These are phyloP conservation scores for Aspergillus heteromorphus DNA, from an alignment of 495 filamentous ascomycete genomes.

Conservation along the genomic window DNA sequence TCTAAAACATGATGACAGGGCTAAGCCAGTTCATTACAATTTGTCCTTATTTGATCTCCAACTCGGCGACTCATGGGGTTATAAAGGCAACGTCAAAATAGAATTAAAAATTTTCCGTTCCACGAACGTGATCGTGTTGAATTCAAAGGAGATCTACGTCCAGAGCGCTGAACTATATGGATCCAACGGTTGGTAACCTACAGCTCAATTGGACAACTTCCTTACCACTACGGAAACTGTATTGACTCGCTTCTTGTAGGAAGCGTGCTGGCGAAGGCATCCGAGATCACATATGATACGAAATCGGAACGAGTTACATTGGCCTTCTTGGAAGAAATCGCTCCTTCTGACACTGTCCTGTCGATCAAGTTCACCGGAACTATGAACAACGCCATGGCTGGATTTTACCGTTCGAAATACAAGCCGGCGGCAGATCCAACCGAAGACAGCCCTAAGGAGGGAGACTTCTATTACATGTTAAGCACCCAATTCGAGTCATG, in stretches of 20 bases:
- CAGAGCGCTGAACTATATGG: constrained; percentile 29
- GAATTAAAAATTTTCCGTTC: constrained; percentile 55
- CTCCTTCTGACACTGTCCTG: constrained; percentile 56
- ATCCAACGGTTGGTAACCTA: constrained; percentile 26
- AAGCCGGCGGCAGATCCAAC: constrained; percentile 67
- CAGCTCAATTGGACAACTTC: background rate
- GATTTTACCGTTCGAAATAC: constrained; percentile 94
- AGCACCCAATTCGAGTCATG: constrained; percentile 97
- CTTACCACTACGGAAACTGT: background rate
- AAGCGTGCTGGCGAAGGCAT: constrained; percentile 47
- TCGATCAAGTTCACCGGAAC: constrained; percentile 74
- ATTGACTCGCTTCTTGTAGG: constrained; percentile 21
- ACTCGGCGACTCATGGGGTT: constrained; percentile 65
- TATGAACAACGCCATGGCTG: constrained; percentile 93
- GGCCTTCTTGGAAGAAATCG: constrained; percentile 60
- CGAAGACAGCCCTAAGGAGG: constrained; percentile 68
- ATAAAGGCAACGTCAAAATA: constrained; percentile 72
- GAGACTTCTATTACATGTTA: constrained; percentile 84
- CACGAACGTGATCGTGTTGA: constrained; percentile 68
- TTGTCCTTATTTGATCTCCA: constrained; percentile 78
- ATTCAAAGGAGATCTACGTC: constrained; percentile 48
- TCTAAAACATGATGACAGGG: constrained; percentile 32
- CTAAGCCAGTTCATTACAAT: constrained; percentile 82
- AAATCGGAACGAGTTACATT: constrained; percentile 74
- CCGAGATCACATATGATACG: constrained; percentile 68